A percentile compares a stretch with the other conserved stretches of the same genome.
phyloP scores from a whole-genome alignment of 805 yeast genomes.

The Ogataea ramenticola region DNA sequence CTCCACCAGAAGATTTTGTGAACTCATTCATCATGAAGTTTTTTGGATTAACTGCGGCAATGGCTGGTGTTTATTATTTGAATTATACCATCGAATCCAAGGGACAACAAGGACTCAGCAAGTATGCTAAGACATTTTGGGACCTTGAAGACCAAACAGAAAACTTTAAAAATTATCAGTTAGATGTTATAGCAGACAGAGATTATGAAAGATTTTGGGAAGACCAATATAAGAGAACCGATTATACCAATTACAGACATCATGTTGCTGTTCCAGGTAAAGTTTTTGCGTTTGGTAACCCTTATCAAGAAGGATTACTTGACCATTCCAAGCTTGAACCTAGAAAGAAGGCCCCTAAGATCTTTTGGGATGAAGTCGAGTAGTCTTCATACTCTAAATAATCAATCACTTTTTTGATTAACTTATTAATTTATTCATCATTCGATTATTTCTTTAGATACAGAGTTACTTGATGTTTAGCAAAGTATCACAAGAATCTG shows the following conservation, averaged over 20 bases:
- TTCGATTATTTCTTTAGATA: too few species aligned
- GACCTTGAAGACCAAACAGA: neutral
- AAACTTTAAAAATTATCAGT: slow-evolving; percentile 1
- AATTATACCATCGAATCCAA: neutral
- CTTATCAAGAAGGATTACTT: slow-evolving; percentile 1
- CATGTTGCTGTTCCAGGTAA: slow-evolving; percentile 10
- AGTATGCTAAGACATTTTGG: too few species aligned
- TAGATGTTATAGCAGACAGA: neutral
- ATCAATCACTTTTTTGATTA: too few species aligned
- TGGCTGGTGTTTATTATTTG: neutral
- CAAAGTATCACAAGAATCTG: too few species aligned
- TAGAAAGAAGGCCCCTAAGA: slow-evolving; percentile 6
- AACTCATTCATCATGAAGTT: neutral
- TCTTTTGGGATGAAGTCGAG: slow-evolving; percentile 1
- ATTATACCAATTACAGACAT: neutral
- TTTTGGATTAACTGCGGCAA: neutral
- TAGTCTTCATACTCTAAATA: too few species aligned
- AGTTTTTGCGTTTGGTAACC: slow-evolving; percentile 5
- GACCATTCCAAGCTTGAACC: slow-evolving; percentile 10
- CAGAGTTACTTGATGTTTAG: too few species aligned
- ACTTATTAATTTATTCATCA: too few species aligned
- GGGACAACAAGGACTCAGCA: too few species aligned
- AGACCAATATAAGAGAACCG: neutral
- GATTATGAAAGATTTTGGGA: neutral
- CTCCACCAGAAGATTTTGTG: neutral